Base-by-base conservation (phyloP, 2,329 filamentous ascomycete species). In the Teratosphaeria viscida region DNA sequence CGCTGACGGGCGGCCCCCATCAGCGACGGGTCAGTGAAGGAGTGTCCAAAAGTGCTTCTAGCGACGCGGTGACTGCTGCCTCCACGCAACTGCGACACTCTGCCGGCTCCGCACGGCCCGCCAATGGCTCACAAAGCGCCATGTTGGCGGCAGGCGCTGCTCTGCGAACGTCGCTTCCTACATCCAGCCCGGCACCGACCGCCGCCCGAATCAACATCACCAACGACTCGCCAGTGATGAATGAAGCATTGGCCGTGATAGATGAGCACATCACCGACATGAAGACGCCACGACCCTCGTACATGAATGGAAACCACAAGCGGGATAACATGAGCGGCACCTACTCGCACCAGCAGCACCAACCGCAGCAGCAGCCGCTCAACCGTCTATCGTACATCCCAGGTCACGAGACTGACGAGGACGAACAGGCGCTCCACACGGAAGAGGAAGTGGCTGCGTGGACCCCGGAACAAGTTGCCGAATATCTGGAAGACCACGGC, bases 191-290 rank as follows among this genome's bases (percentile, higher is more conserved):
- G 12, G 29, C 63, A 11, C 56, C 57, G 5, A 55, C 52, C 37
- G 27, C 52, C 7, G 19, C 62, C 19, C 58, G 55, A 43, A 54
- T 52, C 11, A 35, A 49, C 16, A 53, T 69, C 59, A 64, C 63
- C 35, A 64, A 62, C 11, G 68, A 69, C 61, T 72, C 69, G n/a
- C 88, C 89, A 11, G 92, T 96, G 56, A 88, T 97, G 79, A 91
- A 92, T 71, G 92, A 97, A 73, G 96, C 92, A 0, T 77, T 97
- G 57, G 96, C 91, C 69, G 92, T 97, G 60, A 97, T 97, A 68
- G 88, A 97, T 72, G 92, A 97, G 75, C 92, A 96, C 71, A 96
- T 97, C 67, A 96, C 90, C 52, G 89, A 96, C 72, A 83, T 97
- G 76, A 82, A 80, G 71, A 82, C 82, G 58, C 79, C 82, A 27